Percentiles rank a stretch among this genome's conserved stretches.
phyloP scores from a whole-genome alignment of 257 asterid species.

The Cruciata laevipes region DNA sequence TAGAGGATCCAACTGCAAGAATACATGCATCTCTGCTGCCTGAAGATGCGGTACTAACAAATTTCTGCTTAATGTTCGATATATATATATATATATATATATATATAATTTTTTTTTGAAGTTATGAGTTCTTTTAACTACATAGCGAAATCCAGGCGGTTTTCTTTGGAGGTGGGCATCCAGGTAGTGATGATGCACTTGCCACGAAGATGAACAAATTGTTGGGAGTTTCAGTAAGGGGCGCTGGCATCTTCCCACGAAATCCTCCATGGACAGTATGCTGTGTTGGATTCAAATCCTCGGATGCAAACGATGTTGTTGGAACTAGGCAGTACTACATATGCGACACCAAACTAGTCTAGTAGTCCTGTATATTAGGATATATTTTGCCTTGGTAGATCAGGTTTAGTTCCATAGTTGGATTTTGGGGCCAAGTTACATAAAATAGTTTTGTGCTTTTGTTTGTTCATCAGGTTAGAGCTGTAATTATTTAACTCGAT shows the following conservation, averaged over 20 bases:
- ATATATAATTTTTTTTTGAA: background rate
- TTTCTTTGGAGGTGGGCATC: slow-evolving; percentile 6
- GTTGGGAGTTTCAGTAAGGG: background rate
- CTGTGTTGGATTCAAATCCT: slow-evolving; percentile 5
- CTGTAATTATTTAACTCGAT: too few species aligned
- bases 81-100: too few species aligned
- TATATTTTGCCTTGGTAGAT: background rate
- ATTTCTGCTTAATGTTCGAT: background rate
- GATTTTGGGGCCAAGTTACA: too few species aligned
- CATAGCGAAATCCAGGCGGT: background rate
- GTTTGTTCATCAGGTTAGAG: background rate
- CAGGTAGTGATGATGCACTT: background rate
- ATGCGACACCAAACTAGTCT: background rate
- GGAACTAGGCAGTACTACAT: slow-evolving; percentile 9
- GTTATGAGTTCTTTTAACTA: background rate
- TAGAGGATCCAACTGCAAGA: slow-evolving; percentile 13
- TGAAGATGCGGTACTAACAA: slow-evolving; percentile 5
- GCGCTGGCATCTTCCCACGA: background rate
- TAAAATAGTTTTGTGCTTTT: background rate
- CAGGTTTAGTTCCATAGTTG: background rate
- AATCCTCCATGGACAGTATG: slow-evolving; percentile 6
- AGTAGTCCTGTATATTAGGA: background rate
- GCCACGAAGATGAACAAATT: slow-evolving; percentile 10
- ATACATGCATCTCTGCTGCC: slow-evolving; percentile 2
- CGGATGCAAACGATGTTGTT: background rate